A percentile compares a stretch with the other conserved stretches of the same genome.
phyloP scores from a whole-genome alignment of 2,329 filamentous ascomycete species.

The Fusarium pseudonygamai region DNA sequence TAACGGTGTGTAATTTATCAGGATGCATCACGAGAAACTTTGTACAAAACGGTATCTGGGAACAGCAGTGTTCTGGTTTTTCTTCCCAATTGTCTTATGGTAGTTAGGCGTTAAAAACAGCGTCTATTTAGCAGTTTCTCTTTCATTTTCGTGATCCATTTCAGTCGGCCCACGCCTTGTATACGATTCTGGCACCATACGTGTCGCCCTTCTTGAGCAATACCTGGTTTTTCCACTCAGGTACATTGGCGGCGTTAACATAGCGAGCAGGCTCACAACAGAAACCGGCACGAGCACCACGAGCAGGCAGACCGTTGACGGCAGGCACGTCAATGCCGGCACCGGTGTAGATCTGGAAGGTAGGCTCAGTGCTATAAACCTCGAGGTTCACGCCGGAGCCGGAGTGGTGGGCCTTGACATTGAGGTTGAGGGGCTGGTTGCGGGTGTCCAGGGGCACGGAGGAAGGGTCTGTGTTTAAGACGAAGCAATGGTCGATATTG shows the following conservation, averaged over 20 bases:
- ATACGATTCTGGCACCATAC: constrained; percentile 84
- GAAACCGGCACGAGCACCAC: constrained; percentile 78
- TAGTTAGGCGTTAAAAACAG: constrained; percentile 23
- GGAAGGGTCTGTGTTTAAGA: constrained; percentile 72
- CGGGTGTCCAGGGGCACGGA: constrained; percentile 74
- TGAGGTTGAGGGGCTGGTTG: constrained; percentile 66
- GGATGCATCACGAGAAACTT: constrained; percentile 26
- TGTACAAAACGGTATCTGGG: constrained; percentile 23
- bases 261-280: constrained; percentile 93
- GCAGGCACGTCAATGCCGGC: constrained; percentile 82
- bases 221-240: constrained; percentile 81
- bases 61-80: constrained; percentile 3
- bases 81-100: constrained; percentile 5
- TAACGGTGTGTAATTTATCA: not conserved
- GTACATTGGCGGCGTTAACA: constrained; percentile 86
- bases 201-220: constrained; percentile 84
- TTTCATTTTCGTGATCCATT: constrained; percentile 1
- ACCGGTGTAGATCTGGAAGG: constrained; percentile 97
- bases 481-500: constrained; percentile 90
- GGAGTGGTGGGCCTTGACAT: constrained; percentile 79
- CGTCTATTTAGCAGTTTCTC: constrained; percentile 13
- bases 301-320: constrained; percentile 68
- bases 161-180: constrained; percentile 82
- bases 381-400: constrained; percentile 82
- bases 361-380: constrained; percentile 89